These are phyloP conservation scores for Flaveria brownii DNA, from an alignment of 129 eudicot species.

Conservation along the genomic window DNA sequence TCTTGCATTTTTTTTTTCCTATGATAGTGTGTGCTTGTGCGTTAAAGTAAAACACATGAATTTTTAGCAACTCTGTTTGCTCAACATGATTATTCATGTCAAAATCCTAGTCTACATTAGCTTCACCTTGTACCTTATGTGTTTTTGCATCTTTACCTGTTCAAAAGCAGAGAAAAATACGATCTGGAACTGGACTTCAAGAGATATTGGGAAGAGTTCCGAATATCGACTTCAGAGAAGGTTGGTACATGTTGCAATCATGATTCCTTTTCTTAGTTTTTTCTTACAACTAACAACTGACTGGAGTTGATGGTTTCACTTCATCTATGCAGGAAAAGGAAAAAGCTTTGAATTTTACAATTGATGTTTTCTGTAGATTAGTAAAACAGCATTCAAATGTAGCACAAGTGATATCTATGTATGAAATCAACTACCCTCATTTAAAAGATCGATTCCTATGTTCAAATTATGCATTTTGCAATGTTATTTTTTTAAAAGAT, in stretches of 20 bases:
- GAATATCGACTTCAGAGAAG: conserved; percentile 87
- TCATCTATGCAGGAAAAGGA: conserved; percentile 83
- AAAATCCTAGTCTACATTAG: neutral
- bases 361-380: conserved; percentile 97
- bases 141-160: conserved; percentile 23
- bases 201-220: conserved; percentile 97
- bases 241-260: conserved; percentile 35
- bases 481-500: neutral
- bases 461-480: neutral
- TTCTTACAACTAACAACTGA: neutral
- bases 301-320: conserved; percentile 20
- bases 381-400: conserved; percentile 73
- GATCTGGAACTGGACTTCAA: conserved; percentile 93
- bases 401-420: conserved; percentile 84
- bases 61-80: conserved; percentile 5
- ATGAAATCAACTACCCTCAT: conserved; percentile 32
- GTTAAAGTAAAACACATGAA: neutral
- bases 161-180: conserved; percentile 70
- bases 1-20: neutral
- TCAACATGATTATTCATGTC: conserved; percentile 16
- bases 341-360: conserved; percentile 77
- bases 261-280: neutral
- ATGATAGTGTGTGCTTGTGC: neutral
- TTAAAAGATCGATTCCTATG: neutral
- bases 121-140: conserved; percentile 17